Evolutionary conservation across 208 protist species (phyloP), one percentile per base, ranked within the genome.

Genomic region (Blastocrithidia nonstop): DNA sequence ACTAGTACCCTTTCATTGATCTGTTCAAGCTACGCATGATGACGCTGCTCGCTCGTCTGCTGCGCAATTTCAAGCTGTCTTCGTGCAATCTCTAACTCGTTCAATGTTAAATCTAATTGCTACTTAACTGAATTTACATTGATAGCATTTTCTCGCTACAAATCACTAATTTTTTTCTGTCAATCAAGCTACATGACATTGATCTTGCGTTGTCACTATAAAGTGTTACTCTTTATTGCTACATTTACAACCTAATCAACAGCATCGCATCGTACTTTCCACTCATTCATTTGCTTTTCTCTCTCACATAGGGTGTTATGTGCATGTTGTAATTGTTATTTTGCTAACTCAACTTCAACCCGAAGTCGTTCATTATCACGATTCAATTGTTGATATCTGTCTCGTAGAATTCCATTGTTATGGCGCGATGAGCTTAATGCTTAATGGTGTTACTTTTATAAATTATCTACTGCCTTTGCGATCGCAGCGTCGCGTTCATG

Each of bases 1-100:
- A 91, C 74, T 0, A 91, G 57, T 35, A 91, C 61, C 33, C 66
- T 61, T 48, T 87, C 81, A 49, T 91, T 87, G 40, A 91, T 85
- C 43, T 77, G 61, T 13, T 54, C 75, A 6, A 91, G 64, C 58
- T 84, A 71, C 21, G 61, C 62, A 46, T 71, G 57, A 50, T 92
- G 75, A 32, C 71, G 70, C 53, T 86, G 83, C 47, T 88, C 78
- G 47, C 74, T 48, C 22, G 61, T 64, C 29, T 64, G 63, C 37
- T 57, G 64, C 28, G 83, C 65, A 28, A 67, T 50, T 26, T 71
- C 61, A n/a, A 60, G 57, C 32, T 66, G 60, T 17, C 55, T 41
- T 45, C 57, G 61, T n/a, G 61, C 42, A 0, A 43, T 54, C 8
- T 62, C 32, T 23, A 78, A 21, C 25, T 78, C 66, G 45, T 60